Base-by-base conservation (phyloP, 169 alveolate species). In the Cryptosporidium tyzzeri region DNA sequence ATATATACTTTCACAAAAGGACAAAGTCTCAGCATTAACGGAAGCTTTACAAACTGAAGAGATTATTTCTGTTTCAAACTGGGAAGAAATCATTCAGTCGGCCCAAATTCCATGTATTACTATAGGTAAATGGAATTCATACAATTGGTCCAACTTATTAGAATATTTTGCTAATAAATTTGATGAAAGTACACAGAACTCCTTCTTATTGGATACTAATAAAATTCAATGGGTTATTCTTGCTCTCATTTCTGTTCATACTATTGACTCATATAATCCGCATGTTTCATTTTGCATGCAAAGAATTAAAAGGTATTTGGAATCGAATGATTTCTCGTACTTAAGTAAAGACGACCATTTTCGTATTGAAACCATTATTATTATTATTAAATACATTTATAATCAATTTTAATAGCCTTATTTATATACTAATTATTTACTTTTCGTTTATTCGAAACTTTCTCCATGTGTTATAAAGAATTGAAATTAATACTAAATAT, bases 111-210 rank as follows among this genome's bases (percentile, higher is more conserved):
- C 89, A 14, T 44, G 39, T 23, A 45, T 80, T 23, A 14, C 74
- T 26, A 10, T 80, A 10, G 89, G 89, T 8, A 35, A 80, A n/a
- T 80, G 89, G 89, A 80, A 80, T 23, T 80, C 89, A 16, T 48
- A 61, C 21, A 80, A 80, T 41, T 80, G 89, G 89, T 80, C 70
- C 16, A 61, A 29, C 35, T 39, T 80, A 80, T 41, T 80, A 3
- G 89, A 80, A 65, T 73, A 73, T 35, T 73, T 55, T 58, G 62
- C 86, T 9, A 26, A 35, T 31, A 1, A 16, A 80, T 59, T 80
- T 29, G 21, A 45, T 1, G 69, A 80, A 65, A n/a, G 45, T 14
- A 12, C 53, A 0, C 21, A 6, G 8, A 23, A 48, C 0, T 12
- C 45, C 29, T 33, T 33, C 12, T 8, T 48, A 21, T 23, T 80